phyloP scores from a whole-genome alignment of 2,329 filamentous ascomycete genomes.

The Canariomyces notabilis region DNA sequence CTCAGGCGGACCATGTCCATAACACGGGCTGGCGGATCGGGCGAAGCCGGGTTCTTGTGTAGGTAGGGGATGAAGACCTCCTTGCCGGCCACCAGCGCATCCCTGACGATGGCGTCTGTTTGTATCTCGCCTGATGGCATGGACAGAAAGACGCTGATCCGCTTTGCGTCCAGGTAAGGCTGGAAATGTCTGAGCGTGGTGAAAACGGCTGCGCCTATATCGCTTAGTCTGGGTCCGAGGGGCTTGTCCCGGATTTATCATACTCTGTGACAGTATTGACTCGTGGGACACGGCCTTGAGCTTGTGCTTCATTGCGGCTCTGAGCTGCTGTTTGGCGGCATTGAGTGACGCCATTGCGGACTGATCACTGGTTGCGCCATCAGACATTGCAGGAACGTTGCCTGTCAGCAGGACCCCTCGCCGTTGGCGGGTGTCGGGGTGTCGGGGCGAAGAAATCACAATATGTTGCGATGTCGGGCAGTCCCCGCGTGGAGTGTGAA shows the following conservation, averaged over 20 bases:
- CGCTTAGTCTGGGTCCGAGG: slow-evolving; percentile 16
- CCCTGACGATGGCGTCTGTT: slow-evolving; percentile 73
- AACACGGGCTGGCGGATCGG: slow-evolving; percentile 55
- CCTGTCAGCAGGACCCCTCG: not conserved
- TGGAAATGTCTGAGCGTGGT: slow-evolving; percentile 60
- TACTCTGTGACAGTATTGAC: slow-evolving; percentile 65
- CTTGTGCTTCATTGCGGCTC: slow-evolving; percentile 62
- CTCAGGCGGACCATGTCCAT: slow-evolving; percentile 93
- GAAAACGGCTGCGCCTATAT: slow-evolving; percentile 61
- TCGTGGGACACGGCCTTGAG: slow-evolving; percentile 59
- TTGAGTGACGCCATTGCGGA: slow-evolving; percentile 51
- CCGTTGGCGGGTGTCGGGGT: not conserved
- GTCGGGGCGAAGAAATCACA: not conserved
- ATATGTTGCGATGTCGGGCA: not conserved
- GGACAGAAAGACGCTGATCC: slow-evolving; percentile 83
- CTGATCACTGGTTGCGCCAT: slow-evolving; percentile 2
- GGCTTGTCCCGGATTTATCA: slow-evolving; percentile 27
- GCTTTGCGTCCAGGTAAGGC: slow-evolving; percentile 69
- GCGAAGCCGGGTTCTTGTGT: slow-evolving; percentile 51
- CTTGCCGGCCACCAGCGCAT: slow-evolving; percentile 74
- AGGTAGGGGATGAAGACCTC: slow-evolving; percentile 89
- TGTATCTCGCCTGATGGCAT: slow-evolving; percentile 88
- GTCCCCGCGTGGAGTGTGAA: not conserved
- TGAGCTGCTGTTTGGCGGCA: slow-evolving; percentile 70
- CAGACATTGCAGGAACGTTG: slow-evolving; percentile 10